A percentile compares a stretch with the other conserved stretches of the same genome.
phyloP scores from a whole-genome alignment of 495 filamentous ascomycete genomes.

The Hypoxylon crocopeplum region DNA sequence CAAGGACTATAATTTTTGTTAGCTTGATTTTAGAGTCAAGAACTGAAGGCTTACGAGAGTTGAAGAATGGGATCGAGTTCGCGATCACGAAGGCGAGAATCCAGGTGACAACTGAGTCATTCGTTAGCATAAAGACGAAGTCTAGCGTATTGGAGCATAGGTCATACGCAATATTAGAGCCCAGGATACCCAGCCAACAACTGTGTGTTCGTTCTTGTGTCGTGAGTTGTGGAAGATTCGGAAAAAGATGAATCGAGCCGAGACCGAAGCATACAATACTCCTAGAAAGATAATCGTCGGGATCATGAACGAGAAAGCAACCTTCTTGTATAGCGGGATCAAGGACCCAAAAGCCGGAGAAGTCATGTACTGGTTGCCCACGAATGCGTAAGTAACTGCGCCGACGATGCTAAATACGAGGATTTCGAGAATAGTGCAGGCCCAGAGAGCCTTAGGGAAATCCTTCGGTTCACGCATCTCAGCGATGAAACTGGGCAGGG shows the following conservation, averaged over 20 bases:
- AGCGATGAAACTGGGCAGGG: slow-evolving; percentile 87
- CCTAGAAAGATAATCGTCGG: slow-evolving; percentile 90
- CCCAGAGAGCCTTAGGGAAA: slow-evolving; percentile 89
- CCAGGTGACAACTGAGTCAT: slow-evolving; percentile 68
- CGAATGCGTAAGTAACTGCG: slow-evolving; percentile 77
- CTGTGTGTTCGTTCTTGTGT: slow-evolving; percentile 78
- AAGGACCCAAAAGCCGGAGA: slow-evolving; percentile 84
- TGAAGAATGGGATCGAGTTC: slow-evolving; percentile 91
- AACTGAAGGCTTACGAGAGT: slow-evolving; percentile 56
- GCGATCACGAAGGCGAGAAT: slow-evolving; percentile 81
- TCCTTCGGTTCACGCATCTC: slow-evolving; percentile 87
- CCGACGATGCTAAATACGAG: slow-evolving; percentile 82
- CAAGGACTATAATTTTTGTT: slow-evolving; percentile 61
- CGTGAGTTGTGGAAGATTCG: slow-evolving; percentile 76
- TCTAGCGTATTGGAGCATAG: not conserved
- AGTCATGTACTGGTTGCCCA: slow-evolving; percentile 82
- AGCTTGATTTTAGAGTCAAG: not conserved
- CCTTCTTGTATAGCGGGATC: slow-evolving; percentile 75
- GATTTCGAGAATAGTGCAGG: slow-evolving; percentile 83
- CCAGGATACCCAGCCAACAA: slow-evolving; percentile 84
- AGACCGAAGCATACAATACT: slow-evolving; percentile 86
- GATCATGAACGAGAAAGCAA: slow-evolving; percentile 91
- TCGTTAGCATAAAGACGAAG: slow-evolving; percentile 19
- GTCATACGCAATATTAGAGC: slow-evolving; percentile 66
- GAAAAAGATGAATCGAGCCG: slow-evolving; percentile 87